Conservation (phyloP, 169 alveolate genomes). For the Amoebophrya sp. region DNA sequence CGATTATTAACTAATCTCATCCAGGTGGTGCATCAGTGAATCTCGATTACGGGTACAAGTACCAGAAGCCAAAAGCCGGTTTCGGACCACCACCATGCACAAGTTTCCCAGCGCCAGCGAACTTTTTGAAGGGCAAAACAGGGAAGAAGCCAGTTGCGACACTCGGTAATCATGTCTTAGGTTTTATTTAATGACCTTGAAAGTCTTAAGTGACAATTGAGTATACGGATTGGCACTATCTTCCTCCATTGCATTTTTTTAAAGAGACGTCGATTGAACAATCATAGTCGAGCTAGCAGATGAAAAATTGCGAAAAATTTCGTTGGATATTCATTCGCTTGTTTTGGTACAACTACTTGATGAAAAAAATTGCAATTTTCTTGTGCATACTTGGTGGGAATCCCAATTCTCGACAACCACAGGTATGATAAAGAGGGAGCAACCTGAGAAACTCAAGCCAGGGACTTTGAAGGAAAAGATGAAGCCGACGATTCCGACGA, state of each 20-base stretch:
- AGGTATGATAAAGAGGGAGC: constrained; percentile 7
- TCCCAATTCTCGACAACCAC: no score
- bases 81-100: background rate
- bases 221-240: no score
- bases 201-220: no score
- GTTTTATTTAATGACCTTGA: no score
- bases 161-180: background rate
- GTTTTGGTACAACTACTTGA: background rate
- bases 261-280: no score
- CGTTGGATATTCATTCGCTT: background rate
- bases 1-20: background rate
- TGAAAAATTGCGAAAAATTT: no score
- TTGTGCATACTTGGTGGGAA: background rate
- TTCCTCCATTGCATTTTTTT: no score
- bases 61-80: background rate
- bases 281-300: no score
- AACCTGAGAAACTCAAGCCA: background rate
- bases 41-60: background rate
- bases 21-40: background rate
- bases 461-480: background rate
- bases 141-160: background rate
- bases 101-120: background rate
- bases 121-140: background rate
- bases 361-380: background rate
- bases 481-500: background rate